A percentile compares a stretch with the other conserved stretches of the same genome.
Conservation (phyloP, 805 yeast genomes). For the Kluyveromyces aestuarii region DNA sequence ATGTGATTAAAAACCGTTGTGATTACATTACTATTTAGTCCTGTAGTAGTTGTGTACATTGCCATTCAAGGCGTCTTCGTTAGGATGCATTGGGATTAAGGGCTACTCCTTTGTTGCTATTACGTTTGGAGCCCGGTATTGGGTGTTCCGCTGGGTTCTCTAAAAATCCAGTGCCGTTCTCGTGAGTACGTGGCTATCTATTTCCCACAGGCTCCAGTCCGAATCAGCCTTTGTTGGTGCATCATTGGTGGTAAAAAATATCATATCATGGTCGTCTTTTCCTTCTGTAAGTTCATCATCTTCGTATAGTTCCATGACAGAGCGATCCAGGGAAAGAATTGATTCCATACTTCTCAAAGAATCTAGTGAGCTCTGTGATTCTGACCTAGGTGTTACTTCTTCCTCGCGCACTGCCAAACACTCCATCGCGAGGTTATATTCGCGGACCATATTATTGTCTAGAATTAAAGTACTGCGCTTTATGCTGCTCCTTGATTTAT, state of each 20-base stretch:
- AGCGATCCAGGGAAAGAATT: not conserved
- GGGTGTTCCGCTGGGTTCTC: not conserved
- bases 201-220: constrained; percentile 1
- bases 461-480: constrained; percentile 21
- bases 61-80: no score
- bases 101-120: no score
- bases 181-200: not conserved
- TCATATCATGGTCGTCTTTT: not conserved
- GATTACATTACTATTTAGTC: no score
- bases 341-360: not conserved
- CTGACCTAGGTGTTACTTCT: not conserved
- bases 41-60: no score
- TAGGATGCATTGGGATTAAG: no score
- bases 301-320: not conserved
- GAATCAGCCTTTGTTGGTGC: not conserved
- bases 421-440: constrained; percentile 20
- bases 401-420: not conserved
- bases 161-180: constrained; percentile 8
- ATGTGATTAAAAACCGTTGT: no score
- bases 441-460: constrained; percentile 21
- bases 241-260: not conserved
- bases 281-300: not conserved
- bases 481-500: constrained; percentile 1
- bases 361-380: not conserved
- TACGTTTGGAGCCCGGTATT: no score